These are phyloP conservation scores for Ceratorhiza oryzae-sativae DNA, from an alignment of 1,284 basidiomycete genomes.

Conservation along the genomic window DNA sequence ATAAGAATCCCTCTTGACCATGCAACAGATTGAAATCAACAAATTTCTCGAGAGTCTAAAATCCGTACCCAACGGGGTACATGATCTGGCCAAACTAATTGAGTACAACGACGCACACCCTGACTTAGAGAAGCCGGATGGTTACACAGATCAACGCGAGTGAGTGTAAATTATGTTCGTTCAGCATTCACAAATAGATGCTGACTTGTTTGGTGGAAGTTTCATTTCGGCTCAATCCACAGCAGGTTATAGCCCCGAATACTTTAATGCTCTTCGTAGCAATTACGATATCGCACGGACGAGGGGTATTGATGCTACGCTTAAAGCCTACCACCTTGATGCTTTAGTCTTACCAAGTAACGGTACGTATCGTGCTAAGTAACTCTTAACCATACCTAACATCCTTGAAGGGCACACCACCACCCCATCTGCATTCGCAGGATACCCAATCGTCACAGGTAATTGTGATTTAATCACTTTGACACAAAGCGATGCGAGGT, in stretches of 20 bases:
- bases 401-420: not conserved
- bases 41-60: not conserved
- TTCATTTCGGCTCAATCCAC: constrained; percentile 52
- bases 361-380: not conserved
- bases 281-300: constrained; percentile 57
- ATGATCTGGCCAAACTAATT: constrained; percentile 62
- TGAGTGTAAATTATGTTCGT: not conserved
- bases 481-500: too few relatives aligned
- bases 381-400: not conserved
- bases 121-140: constrained; percentile 13
- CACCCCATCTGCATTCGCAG: constrained; percentile 58
- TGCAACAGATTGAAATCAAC: not conserved
- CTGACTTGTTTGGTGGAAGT: not conserved
- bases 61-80: constrained; percentile 63
- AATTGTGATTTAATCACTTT: not conserved
- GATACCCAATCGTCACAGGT: constrained; percentile 65
- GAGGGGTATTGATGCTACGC: constrained; percentile 64
- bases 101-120: constrained; percentile 58
- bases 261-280: constrained; percentile 59
- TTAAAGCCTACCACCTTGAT: constrained; percentile 25
- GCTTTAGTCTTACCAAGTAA: constrained; percentile 29
- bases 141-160: constrained; percentile 19
- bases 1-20: not conserved
- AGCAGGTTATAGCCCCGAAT: constrained; percentile 57
- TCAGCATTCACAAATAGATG: too few relatives aligned